Conservation (phyloP, 345 rosid species). For the Turnera subulata region DNA sequence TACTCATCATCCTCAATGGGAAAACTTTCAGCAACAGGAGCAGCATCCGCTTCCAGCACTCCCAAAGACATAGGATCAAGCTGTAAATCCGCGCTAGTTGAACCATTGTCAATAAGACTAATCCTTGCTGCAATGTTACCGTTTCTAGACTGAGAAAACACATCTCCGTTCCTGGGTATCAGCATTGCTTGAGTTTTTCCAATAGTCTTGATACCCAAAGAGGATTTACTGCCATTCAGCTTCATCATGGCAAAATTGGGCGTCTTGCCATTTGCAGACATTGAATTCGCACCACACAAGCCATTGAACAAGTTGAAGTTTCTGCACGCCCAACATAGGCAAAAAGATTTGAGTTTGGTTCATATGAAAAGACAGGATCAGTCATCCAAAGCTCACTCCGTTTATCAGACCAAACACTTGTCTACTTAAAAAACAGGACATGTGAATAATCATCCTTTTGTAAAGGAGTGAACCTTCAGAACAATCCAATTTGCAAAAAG, state of each 20-base stretch:
- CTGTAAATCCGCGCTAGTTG: constrained; percentile 28
- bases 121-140: constrained; percentile 26
- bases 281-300: constrained; percentile 21
- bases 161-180: constrained; percentile 60
- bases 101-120: constrained; percentile 21
- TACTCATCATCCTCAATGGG: constrained; percentile 47
- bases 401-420: no score
- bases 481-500: no score
- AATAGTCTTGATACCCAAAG: constrained; percentile 28
- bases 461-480: no score
- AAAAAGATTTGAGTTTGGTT: constrained; percentile 16
- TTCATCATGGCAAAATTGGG: constrained; percentile 21
- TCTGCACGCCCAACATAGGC: constrained; percentile 35
- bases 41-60: constrained; percentile 44
- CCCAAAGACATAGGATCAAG: constrained; percentile 41
- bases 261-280: constrained; percentile 25
- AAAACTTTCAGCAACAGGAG: constrained; percentile 18
- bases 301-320: constrained; percentile 41
- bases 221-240: constrained; percentile 29
- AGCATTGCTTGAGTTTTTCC: constrained; percentile 43
- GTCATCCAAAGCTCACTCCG: background rate
- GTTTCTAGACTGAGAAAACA: constrained; percentile 40
- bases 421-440: background rate
- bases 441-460: no score
- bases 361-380: background rate